phyloP scores from a whole-genome alignment of 805 yeast species.

The Starmera amethionina region DNA sequence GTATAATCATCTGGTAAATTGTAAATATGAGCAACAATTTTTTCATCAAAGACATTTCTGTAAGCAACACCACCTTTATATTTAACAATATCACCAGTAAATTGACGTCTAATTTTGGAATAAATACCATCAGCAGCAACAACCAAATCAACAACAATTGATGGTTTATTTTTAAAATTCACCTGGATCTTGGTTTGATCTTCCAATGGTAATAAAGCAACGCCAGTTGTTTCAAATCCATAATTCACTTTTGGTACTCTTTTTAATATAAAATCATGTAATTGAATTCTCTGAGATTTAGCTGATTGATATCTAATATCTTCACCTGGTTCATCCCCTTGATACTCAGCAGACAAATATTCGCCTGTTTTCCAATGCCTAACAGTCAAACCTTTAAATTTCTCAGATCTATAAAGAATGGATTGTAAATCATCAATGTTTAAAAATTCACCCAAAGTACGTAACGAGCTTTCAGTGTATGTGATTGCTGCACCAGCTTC shows the following conservation, averaged over 20 bases:
- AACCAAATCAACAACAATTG: conserved; percentile 4
- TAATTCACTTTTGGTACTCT: conserved; percentile 4
- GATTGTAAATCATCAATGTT: conserved; percentile 7
- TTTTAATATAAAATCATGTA: conserved; percentile 4
- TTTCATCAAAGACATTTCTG: conserved; percentile 8
- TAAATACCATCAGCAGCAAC: conserved; percentile 11
- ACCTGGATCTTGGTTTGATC: conserved; percentile 1
- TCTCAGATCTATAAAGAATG: conserved; percentile 4
- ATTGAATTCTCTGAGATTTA: conserved; percentile 6
- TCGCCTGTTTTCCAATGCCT: conserved; percentile 11
- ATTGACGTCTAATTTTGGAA: conserved; percentile 8
- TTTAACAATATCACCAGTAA: conserved; percentile 5
- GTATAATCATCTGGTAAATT: conserved; percentile 7
- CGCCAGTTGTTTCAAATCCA: background rate
- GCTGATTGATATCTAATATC: conserved; percentile 2
- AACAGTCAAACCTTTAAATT: conserved; percentile 1
- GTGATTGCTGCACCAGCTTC: conserved; percentile 11
- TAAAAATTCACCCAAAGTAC: conserved; percentile 3
- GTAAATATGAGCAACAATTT: conserved; percentile 2
- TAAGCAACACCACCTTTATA: conserved; percentile 10
- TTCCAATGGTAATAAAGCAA: background rate
- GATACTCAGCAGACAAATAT: background rate
- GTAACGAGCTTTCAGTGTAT: conserved; percentile 4
- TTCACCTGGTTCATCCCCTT: background rate
- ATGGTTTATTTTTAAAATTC: conserved; percentile 3